Conservation (phyloP, 78 protist species). For the Corallochytrium limacisporum region DNA sequence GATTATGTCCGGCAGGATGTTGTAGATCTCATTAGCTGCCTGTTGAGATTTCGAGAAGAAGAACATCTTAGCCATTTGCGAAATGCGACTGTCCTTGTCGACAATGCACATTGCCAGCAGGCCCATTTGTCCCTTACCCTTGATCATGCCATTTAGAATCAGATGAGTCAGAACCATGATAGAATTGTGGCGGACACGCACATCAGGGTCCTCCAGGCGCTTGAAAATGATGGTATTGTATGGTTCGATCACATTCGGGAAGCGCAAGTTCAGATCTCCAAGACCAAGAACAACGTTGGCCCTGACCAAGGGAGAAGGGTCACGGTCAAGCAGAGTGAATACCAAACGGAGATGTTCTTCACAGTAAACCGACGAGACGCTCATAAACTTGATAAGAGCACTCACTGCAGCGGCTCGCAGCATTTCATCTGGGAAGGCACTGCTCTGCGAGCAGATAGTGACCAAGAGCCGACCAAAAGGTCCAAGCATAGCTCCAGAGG, state of each 20-base stretch:
- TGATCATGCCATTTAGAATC: conserved; percentile 80
- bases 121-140: conserved; percentile 32
- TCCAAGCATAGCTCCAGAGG: conserved; percentile 32
- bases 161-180: conserved; percentile 83
- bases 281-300: conserved; percentile 67
- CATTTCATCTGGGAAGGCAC: not conserved
- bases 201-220: conserved; percentile 49
- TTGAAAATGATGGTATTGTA: conserved; percentile 48
- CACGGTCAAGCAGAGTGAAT: conserved; percentile 24
- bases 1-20: conserved; percentile 76
- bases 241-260: conserved; percentile 81
- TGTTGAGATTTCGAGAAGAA: conserved; percentile 34
- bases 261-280: conserved; percentile 73
- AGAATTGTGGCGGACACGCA: conserved; percentile 61
- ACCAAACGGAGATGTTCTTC: conserved; percentile 38
- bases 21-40: conserved; percentile 52
- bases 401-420: conserved; percentile 43
- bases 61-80: conserved; percentile 22
- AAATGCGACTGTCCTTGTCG: conserved; percentile 3
- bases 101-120: not conserved
- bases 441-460: conserved; percentile 14
- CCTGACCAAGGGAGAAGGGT: conserved; percentile 20
- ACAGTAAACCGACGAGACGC: conserved; percentile 36
- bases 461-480: conserved; percentile 30
- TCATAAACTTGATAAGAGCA: conserved; percentile 63